phyloP scores from a whole-genome alignment of 2,329 filamentous ascomycete species.

The Calcarisporium arbuscula region DNA sequence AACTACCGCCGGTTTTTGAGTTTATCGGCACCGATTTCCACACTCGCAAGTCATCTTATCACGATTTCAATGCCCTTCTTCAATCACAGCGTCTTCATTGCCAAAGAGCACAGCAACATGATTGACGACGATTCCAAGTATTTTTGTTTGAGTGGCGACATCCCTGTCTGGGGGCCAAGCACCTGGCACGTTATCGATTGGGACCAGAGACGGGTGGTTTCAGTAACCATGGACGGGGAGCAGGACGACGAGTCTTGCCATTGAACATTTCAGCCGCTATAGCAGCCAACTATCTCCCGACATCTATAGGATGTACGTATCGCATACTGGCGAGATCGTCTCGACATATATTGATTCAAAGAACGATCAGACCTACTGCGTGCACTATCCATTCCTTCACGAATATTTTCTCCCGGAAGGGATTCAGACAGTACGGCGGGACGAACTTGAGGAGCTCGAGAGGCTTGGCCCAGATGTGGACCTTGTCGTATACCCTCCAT shows the following conservation, averaged over 20 bases:
- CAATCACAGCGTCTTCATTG: too few species aligned
- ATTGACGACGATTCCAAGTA: too few species aligned
- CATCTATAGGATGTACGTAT: slow-evolving; percentile 17
- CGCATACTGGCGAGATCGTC: slow-evolving; percentile 15
- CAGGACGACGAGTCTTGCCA: slow-evolving; percentile 16
- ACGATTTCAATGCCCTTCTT: too few species aligned
- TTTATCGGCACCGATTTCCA: too few species aligned
- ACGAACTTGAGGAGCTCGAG: slow-evolving; percentile 19
- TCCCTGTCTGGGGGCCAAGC: slow-evolving; percentile 15
- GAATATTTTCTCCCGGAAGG: slow-evolving; percentile 11
- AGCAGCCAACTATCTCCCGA: slow-evolving; percentile 8
- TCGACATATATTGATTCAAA: slow-evolving; percentile 15
- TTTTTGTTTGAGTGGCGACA: too few species aligned
- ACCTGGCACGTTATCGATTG: slow-evolving; percentile 21
- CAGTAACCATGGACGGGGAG: slow-evolving; percentile 21
- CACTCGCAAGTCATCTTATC: too few species aligned
- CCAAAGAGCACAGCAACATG: too few species aligned
- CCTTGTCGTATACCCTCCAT: slow-evolving; percentile 17
- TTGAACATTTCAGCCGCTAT: slow-evolving; percentile 16
- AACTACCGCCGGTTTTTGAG: too few species aligned
- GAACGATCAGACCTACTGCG: slow-evolving; percentile 18
- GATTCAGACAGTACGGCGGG: slow-evolving; percentile 13
- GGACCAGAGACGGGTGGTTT: slow-evolving; percentile 20
- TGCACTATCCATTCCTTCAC: slow-evolving; percentile 18
- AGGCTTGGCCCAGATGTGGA: slow-evolving; percentile 20